These are phyloP conservation scores for Penicillium pancosmium DNA, from an alignment of 495 filamentous ascomycete genomes.

Conservation along the genomic window DNA sequence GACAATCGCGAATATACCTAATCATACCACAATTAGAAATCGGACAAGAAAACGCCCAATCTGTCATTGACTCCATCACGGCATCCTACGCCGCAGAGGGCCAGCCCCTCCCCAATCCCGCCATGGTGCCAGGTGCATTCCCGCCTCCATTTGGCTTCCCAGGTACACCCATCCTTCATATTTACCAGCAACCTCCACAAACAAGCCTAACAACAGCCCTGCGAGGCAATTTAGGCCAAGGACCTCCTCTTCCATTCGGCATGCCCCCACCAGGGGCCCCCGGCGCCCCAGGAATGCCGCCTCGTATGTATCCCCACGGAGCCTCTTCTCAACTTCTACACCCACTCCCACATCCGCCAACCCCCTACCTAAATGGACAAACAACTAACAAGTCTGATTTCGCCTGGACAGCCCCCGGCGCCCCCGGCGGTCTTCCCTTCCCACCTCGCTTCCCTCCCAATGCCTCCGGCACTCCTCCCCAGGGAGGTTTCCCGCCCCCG, in stretches of 20 bases:
- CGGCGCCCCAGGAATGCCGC: constrained; percentile 48
- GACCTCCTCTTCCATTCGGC: constrained; percentile 58
- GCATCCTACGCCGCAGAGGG: constrained; percentile 92
- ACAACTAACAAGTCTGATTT: constrained; percentile 23
- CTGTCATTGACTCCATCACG: constrained; percentile 96
- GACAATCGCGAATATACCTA: not conserved
- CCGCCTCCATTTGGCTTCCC: constrained; percentile 60
- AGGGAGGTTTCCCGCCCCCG: constrained; percentile 28
- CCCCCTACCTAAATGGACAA: not conserved
- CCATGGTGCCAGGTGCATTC: constrained; percentile 60
- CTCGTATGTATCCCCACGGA: constrained; percentile 41
- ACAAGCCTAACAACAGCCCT: constrained; percentile 18
- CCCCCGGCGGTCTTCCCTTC: constrained; percentile 64
- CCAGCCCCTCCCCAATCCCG: constrained; percentile 80
- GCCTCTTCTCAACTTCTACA: not conserved
- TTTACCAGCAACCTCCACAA: not conserved
- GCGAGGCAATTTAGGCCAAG: constrained; percentile 49
- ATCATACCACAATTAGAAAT: constrained; percentile 65
- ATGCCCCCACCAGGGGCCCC: constrained; percentile 50
- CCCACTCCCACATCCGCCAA: not conserved
- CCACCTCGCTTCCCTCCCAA: constrained; percentile 55
- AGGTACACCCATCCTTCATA: constrained; percentile 38
- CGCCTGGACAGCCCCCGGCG: constrained; percentile 51
- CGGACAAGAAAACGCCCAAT: constrained; percentile 97
- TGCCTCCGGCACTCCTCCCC: constrained; percentile 38